Conservation (phyloP, 305 asterid genomes). For the Solanum hybrid region DNA sequence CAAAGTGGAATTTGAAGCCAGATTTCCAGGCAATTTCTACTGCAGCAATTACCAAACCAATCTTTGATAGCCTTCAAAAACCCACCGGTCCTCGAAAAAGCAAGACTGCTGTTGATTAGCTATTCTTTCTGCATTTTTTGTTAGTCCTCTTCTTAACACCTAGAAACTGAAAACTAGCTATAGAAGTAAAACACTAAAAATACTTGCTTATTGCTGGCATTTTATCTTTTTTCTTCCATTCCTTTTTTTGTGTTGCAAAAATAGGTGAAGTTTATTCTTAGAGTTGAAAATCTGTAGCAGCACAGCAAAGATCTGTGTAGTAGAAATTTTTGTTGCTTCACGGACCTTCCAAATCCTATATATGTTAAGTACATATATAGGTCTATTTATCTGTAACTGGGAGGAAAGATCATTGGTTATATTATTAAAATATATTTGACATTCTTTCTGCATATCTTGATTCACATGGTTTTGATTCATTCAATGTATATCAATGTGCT, state of each 20-base stretch:
- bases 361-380: neutral
- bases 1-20: conserved; percentile 69
- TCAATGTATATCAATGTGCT: neutral
- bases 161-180: neutral
- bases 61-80: conserved; percentile 73
- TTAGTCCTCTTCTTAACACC: neutral
- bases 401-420: neutral
- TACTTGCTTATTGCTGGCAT: neutral
- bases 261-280: neutral
- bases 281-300: neutral
- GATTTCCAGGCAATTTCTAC: conserved; percentile 66
- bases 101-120: conserved; percentile 82
- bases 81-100: conserved; percentile 42
- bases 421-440: neutral
- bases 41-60: conserved; percentile 64
- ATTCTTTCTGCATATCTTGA: neutral
- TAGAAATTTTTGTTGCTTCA: neutral
- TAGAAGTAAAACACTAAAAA: neutral
- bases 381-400: neutral
- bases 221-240: neutral
- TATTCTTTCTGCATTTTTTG: neutral
- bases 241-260: neutral
- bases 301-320: neutral
- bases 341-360: neutral
- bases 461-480: neutral